These are phyloP conservation scores for Clarireedia paspali DNA, from an alignment of 2,329 filamentous ascomycete species.

Conservation along the genomic window DNA sequence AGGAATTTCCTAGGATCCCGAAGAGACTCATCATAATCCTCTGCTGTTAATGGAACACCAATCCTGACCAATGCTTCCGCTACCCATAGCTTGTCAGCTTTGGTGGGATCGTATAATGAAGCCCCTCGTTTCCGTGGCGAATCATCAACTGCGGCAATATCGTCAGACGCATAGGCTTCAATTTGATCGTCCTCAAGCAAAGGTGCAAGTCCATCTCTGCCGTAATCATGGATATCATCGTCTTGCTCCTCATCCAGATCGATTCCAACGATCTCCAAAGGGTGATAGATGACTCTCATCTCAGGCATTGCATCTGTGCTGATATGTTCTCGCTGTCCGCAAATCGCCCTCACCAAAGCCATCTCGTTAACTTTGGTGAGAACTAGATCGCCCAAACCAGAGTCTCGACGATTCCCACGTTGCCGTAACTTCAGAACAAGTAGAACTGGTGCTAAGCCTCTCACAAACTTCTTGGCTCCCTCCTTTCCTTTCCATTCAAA, in stretches of 20 bases:
- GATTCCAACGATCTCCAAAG: conserved; percentile 68
- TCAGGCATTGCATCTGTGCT: conserved; percentile 71
- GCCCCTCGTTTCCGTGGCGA: conserved; percentile 31
- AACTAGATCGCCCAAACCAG: conserved; percentile 29
- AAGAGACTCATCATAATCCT: conserved; percentile 51
- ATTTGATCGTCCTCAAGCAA: conserved; percentile 58
- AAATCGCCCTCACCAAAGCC: conserved; percentile 56
- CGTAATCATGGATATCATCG: conserved; percentile 31
- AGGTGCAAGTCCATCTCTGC: conserved; percentile 48
- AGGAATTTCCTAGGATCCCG: conserved; percentile 22
- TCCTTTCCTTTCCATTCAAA: conserved; percentile 79
- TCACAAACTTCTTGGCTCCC: conserved; percentile 79
- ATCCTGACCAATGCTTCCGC: conserved; percentile 55
- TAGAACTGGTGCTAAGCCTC: conserved; percentile 69
- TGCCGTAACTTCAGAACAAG: conserved; percentile 52
- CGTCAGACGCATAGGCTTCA: conserved; percentile 26
- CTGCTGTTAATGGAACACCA: conserved; percentile 56
- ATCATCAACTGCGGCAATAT: conserved; percentile 9
- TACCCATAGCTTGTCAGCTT: conserved; percentile 61
- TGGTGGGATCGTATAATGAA: conserved; percentile 54
- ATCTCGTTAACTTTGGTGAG: conserved; percentile 39
- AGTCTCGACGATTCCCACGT: conserved; percentile 33
- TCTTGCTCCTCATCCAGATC: conserved; percentile 68
- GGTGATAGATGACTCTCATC: conserved; percentile 70
- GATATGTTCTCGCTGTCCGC: conserved; percentile 59